Evolutionary conservation across 2,329 filamentous ascomycete species (phyloP).

Genomic region (Talaromyces sp.): DNA sequence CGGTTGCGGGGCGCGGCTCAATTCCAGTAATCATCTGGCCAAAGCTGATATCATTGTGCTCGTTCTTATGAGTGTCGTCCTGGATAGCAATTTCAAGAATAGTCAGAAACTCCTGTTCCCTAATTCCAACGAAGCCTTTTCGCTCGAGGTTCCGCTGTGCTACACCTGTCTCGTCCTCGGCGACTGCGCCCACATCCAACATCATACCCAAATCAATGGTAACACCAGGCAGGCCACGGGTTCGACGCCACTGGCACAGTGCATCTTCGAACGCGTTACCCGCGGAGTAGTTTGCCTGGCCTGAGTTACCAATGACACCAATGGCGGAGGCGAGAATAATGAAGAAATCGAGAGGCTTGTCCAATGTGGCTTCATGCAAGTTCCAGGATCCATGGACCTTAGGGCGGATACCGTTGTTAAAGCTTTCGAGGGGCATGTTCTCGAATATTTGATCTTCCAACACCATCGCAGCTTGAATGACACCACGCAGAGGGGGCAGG

Average conservation of each 20-base stretch:
- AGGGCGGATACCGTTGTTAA: no score
- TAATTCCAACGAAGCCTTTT: no score
- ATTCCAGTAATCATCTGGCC: no score
- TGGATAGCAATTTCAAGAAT: no score
- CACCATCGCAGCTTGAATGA: conserved; percentile 15
- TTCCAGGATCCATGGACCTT: no score
- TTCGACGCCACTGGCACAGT: conserved; percentile 18
- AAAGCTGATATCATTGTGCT: no score
- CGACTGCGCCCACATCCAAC: conserved; percentile 25
- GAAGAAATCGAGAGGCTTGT: conserved; percentile 35
- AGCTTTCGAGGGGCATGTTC: no score
- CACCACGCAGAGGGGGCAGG: conserved; percentile 15
- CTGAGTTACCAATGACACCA: conserved; percentile 33
- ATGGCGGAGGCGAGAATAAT: conserved; percentile 34
- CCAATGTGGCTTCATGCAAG: conserved; percentile 15
- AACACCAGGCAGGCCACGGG: conserved; percentile 16
- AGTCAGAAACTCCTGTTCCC: no score
- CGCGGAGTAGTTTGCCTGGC: conserved; percentile 41
- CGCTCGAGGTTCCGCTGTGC: no score
- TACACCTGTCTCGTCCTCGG: conserved; percentile 15
- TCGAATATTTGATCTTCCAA: conserved; percentile 11
- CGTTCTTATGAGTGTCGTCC: no score
- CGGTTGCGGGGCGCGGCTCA: no score
- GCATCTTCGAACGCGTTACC: no score
- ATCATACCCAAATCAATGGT: conserved; percentile 26